Evolutionary conservation across 106 monocot species (phyloP).

Genomic region (Chionographis japonica): DNA sequence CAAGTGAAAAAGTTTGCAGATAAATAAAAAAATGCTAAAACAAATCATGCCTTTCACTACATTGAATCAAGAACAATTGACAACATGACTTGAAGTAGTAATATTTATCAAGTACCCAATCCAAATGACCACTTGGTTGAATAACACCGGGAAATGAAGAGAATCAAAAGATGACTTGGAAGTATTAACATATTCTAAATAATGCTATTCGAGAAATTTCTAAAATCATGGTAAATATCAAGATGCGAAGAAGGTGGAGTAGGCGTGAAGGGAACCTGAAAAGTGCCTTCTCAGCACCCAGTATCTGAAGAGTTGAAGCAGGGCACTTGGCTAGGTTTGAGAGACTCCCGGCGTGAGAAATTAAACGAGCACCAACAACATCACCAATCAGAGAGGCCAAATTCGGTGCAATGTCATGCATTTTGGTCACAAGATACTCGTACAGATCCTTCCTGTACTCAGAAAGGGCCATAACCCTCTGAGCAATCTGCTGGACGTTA

Average conservation of each 20-base stretch:
- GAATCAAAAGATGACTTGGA: background rate
- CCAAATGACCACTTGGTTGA: no score
- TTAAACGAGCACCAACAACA: slow-evolving; percentile 85
- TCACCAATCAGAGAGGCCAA: slow-evolving; percentile 88
- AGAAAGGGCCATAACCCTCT: slow-evolving; percentile 71
- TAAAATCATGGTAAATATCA: no score
- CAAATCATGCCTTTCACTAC: no score
- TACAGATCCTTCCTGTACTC: slow-evolving; percentile 82
- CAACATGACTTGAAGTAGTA: no score
- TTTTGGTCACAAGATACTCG: slow-evolving; percentile 86
- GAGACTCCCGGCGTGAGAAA: slow-evolving; percentile 95
- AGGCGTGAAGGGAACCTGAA: slow-evolving; percentile 54
- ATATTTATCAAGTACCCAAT: no score
- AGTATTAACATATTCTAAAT: background rate
- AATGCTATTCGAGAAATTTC: background rate
- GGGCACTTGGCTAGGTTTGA: slow-evolving; percentile 89
- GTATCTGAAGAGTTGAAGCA: slow-evolving; percentile 89
- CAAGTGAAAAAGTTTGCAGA: no score
- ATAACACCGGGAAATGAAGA: background rate
- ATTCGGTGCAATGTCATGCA: slow-evolving; percentile 94
- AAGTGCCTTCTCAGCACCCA: slow-evolving; percentile 97
- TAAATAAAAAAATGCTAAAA: no score
- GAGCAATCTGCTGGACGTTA: slow-evolving; percentile 81
- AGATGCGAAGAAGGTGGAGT: no score
- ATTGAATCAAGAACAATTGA: no score